A percentile compares a stretch with the other conserved stretches of the same genome.
phyloP scores from a whole-genome alignment of 441 rosid genomes.

The Syzygium malaccense region DNA sequence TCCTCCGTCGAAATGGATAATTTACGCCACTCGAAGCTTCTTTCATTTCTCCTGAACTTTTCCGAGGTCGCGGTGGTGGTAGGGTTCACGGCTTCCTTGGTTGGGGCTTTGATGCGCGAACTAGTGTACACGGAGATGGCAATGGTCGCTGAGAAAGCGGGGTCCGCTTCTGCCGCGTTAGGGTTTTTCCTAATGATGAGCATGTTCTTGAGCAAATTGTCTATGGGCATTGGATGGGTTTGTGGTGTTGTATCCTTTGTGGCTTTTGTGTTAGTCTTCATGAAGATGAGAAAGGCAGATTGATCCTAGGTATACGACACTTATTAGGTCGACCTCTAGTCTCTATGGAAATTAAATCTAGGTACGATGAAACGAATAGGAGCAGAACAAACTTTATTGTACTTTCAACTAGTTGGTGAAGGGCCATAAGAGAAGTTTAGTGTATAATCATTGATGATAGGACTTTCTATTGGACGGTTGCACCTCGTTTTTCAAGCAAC shows the following conservation, averaged over 20 bases:
- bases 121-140: not conserved
- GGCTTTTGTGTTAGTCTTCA: not conserved
- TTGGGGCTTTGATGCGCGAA: not conserved
- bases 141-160: not conserved
- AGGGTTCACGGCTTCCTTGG: not conserved
- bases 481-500: not conserved
- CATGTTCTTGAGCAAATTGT: not conserved
- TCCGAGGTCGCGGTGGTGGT: not conserved
- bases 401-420: not conserved
- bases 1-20: not conserved
- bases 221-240: not conserved
- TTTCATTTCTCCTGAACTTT: not conserved
- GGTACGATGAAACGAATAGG: not conserved
- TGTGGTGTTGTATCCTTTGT: not conserved
- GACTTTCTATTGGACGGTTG: not conserved
- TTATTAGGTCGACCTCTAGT: not conserved
- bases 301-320: not conserved
- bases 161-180: not conserved
- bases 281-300: not conserved
- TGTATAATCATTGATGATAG: not conserved
- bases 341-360: not conserved
- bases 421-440: not conserved
- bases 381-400: not conserved
- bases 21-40: not conserved
- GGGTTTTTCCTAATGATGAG: conserved; percentile 4